Evolutionary conservation across 495 filamentous ascomycete genomes (phyloP).

Genomic region (Wilcoxina mikolae): DNA sequence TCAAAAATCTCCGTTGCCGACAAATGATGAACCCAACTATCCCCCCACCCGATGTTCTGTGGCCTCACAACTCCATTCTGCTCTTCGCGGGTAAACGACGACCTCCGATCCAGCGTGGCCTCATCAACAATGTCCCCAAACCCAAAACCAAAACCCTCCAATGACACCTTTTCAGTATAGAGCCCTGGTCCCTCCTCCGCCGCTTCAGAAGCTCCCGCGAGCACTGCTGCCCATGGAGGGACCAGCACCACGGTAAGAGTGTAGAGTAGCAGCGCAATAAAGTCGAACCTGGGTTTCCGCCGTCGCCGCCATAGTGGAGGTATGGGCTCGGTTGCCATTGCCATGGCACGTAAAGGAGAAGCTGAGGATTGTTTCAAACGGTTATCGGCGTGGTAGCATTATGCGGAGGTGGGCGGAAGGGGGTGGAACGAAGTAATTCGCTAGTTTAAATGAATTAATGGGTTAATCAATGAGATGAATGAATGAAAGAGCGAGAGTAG

Average conservation of each 20-base stretch:
- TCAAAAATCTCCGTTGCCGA: conserved; percentile 14
- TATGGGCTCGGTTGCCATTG: background rate
- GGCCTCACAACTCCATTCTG: conserved; percentile 14
- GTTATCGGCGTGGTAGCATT: too few species aligned
- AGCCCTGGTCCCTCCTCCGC: background rate
- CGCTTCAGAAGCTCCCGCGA: background rate
- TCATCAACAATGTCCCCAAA: background rate
- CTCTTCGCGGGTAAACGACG: conserved; percentile 3
- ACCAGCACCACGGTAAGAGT: background rate
- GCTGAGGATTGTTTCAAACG: too few species aligned
- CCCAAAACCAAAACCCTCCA: background rate
- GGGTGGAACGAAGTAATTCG: too few species aligned
- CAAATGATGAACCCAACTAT: conserved; percentile 20
- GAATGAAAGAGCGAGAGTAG: too few species aligned
- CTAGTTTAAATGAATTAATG: too few species aligned
- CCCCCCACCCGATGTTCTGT: conserved; percentile 20
- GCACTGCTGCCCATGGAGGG: background rate
- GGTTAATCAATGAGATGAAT: too few species aligned
- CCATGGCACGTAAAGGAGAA: background rate
- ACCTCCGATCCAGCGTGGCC: background rate
- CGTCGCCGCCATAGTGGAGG: background rate
- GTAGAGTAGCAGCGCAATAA: background rate
- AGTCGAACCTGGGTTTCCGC: background rate
- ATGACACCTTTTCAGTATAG: background rate
- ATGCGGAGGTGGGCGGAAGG: too few species aligned